Evolutionary conservation across 306 rosid species (phyloP).

Genomic region (Vicia faba): DNA sequence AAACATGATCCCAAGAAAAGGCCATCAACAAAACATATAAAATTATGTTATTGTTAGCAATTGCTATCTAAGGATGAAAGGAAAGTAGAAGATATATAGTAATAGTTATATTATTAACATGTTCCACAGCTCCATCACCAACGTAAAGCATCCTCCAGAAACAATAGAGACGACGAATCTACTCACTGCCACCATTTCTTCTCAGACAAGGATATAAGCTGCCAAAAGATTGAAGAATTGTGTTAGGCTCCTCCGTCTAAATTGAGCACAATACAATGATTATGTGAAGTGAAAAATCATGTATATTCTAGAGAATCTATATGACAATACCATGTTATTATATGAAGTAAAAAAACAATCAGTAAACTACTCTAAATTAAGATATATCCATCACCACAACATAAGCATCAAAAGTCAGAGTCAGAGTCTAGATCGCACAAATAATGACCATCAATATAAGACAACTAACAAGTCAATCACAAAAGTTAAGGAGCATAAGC

Average conservation of each 20-base stretch:
- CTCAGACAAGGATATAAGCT: conserved; percentile 83
- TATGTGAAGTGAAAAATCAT: not conserved
- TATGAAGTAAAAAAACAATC: too few species aligned
- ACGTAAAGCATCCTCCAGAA: too few species aligned
- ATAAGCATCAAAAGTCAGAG: not conserved
- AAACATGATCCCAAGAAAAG: conserved; percentile 37
- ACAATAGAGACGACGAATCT: conserved; percentile 10
- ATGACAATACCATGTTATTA: not conserved
- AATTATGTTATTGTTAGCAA: conserved; percentile 36
- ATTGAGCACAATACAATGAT: not conserved
- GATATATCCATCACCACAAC: not conserved
- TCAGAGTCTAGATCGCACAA: not conserved
- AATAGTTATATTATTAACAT: conserved; percentile 40
- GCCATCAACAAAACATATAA: conserved; percentile 38
- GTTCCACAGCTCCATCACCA: conserved; percentile 37
- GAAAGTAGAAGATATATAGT: conserved; percentile 21
- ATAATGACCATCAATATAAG: conserved; percentile 12
- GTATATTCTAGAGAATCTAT: not conserved
- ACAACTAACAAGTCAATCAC: conserved; percentile 12
- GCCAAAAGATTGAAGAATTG: conserved; percentile 48
- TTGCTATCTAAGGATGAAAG: conserved; percentile 32
- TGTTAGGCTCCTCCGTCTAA: conserved; percentile 22
- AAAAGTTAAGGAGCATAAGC: conserved; percentile 1
- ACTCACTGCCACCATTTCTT: conserved; percentile 66
- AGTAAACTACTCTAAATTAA: not conserved